phyloP scores from a whole-genome alignment of 169 alveolate species.

The Plasmodium reichenowi region DNA sequence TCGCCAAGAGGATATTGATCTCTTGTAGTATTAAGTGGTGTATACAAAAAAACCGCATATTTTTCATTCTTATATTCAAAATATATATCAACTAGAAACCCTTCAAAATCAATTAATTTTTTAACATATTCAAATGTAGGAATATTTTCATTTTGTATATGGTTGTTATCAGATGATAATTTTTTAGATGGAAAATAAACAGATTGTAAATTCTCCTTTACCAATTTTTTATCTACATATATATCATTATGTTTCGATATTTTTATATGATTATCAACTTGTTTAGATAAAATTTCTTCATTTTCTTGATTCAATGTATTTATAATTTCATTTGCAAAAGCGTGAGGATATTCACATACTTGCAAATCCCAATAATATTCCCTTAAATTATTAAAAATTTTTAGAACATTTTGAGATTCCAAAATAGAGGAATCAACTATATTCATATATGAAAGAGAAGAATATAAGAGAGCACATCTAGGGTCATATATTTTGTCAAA shows the following conservation, averaged over 20 bases:
- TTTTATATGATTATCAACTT: not conserved
- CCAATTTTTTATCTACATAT: no score
- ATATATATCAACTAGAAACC: slow-evolving; percentile 63
- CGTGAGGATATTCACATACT: slow-evolving; percentile 13
- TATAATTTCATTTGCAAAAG: slow-evolving; percentile 55
- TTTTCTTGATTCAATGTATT: slow-evolving; percentile 25
- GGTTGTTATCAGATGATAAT: not conserved
- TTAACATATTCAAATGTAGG: slow-evolving; percentile 24
- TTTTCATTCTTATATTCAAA: slow-evolving; percentile 37
- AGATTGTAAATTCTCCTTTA: no score
- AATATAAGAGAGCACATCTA: slow-evolving; percentile 67
- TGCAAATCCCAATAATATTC: slow-evolving; percentile 57
- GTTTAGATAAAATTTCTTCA: not conserved
- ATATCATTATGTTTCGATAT: no score
- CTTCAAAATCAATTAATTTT: slow-evolving; percentile 71
- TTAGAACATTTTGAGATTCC: slow-evolving; percentile 54
- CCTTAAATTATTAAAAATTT: slow-evolving; percentile 46
- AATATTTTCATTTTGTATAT: not conserved
- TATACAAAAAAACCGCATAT: slow-evolving; percentile 57
- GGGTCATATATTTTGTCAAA: slow-evolving; percentile 42
- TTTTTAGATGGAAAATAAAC: not conserved
- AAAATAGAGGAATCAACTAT: slow-evolving; percentile 55
- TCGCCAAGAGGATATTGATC: slow-evolving; percentile 70
- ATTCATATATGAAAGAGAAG: slow-evolving; percentile 57
- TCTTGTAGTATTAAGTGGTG: slow-evolving; percentile 54